Percentiles rank a stretch among this genome's conserved stretches.
Conservation (phyloP, 306 rosid genomes). For the Glycyrrhiza uralensis region DNA sequence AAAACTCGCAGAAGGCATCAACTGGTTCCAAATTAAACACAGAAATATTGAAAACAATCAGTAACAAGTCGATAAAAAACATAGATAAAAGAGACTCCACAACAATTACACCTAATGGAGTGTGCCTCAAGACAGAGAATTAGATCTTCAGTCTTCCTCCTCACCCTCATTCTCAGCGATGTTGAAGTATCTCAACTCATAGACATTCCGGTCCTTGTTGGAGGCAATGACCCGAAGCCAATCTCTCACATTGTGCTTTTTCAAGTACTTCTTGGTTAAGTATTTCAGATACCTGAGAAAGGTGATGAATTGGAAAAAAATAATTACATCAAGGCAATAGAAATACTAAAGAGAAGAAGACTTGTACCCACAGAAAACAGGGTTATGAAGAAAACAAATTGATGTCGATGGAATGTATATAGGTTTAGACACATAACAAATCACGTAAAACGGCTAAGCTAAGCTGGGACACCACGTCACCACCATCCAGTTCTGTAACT, state of each 20-base stretch:
- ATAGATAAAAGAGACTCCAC: not conserved
- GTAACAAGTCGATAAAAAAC: conserved; percentile 23
- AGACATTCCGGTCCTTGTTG: conserved; percentile 81
- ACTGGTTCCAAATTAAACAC: conserved; percentile 12
- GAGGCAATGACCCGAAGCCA: conserved; percentile 94
- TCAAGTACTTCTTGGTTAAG: conserved; percentile 90
- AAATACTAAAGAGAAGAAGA: not conserved
- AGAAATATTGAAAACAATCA: conserved; percentile 25
- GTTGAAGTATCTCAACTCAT: conserved; percentile 92
- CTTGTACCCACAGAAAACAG: not conserved
- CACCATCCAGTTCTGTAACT: not conserved
- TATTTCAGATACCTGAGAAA: conserved; percentile 69
- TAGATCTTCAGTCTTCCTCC: conserved; percentile 65
- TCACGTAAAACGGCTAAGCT: not conserved
- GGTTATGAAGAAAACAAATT: not conserved
- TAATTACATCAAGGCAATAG: not conserved
- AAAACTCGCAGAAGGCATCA: not conserved
- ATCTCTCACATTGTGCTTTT: conserved; percentile 92
- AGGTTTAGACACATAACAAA: not conserved
- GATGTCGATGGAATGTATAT: not conserved
- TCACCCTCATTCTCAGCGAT: conserved; percentile 94
- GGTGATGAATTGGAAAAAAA: not conserved
- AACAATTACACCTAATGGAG: conserved; percentile 17
- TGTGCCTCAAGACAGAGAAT: conserved; percentile 14
- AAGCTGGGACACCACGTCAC: not conserved